Percentiles rank a stretch among this genome's conserved stretches.
These are phyloP conservation scores for Wallemia hederae DNA, from an alignment of 1,284 basidiomycete species.

Conservation along the genomic window DNA sequence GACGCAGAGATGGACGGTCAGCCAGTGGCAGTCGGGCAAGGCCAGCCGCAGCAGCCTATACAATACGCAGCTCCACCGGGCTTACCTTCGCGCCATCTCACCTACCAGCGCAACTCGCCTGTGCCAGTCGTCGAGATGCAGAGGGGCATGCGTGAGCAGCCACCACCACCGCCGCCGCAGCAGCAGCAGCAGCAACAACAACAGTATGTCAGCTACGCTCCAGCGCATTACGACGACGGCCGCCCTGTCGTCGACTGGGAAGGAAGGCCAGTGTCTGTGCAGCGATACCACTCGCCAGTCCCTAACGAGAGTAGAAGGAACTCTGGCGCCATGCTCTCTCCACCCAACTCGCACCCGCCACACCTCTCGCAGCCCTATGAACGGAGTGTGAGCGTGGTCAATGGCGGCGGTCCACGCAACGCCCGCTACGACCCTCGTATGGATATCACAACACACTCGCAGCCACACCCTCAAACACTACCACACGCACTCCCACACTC, in stretches of 20 bases:
- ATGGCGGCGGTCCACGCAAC: not conserved
- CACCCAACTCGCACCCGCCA: not conserved
- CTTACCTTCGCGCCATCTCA: not conserved
- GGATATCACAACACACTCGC: not conserved
- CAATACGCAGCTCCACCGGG: not conserved
- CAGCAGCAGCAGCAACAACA: too few species aligned
- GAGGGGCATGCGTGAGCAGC: too few species aligned
- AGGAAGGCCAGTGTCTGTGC: not conserved
- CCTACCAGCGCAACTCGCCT: not conserved
- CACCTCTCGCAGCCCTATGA: not conserved
- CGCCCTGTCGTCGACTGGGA: not conserved
- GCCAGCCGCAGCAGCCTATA: too few species aligned
- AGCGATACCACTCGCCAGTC: not conserved
- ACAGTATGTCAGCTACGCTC: not conserved
- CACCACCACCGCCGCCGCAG: too few species aligned
- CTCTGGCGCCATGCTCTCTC: not conserved
- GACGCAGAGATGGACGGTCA: too few species aligned
- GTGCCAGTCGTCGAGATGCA: too few species aligned
- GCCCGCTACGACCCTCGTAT: not conserved
- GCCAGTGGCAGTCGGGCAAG: too few species aligned
- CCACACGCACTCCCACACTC: too few species aligned
- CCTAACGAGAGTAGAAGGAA: not conserved
- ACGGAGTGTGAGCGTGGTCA: not conserved
- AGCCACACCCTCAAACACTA: too few species aligned
- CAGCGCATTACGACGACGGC: not conserved